Evolutionary conservation across 257 asterid species (phyloP), one percentile per base, ranked within the genome.

Genomic region (Jacaranda mimosifolia): DNA sequence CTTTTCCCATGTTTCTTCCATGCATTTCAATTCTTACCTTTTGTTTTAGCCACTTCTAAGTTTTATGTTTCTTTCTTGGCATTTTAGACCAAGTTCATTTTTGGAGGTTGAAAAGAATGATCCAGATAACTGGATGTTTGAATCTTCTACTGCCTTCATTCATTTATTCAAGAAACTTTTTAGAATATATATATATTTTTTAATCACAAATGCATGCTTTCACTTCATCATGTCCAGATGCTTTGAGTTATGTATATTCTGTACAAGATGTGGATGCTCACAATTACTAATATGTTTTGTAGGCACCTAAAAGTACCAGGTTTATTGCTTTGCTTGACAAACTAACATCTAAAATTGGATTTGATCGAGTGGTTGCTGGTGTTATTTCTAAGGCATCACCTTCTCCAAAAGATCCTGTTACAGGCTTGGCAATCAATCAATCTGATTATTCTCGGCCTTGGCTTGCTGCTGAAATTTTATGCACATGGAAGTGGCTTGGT

Each of bases 381-480:
- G 78, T 76, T 82, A 77, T 75, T 74, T 75, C 73, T 11, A 59
- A 75, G 63, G 77, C 79, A 79, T 79, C 87, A 68, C 72, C 90
- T 75, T 82, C 87, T 77, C 76, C 86, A 64, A 82, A 77, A 74
- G 86, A 80, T 82, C 80, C 86, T 75, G 72, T 42, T 78, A 43
- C 32, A 49, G 82, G 80, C 80, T 85, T 64, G 55, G 66, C 77
- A 69, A 79, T 80, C 59, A 43, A 84, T 77, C 83, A 77, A 58
- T 78, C 81, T 79, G 87, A 74, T 38, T 79, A 83, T 86, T 78
- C 96, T 74, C 96, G 99, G 56, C 91, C 98, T 69, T 96, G 99
- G 99, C 97, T 96, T 83, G 99, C 97, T 68, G 98, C 91, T 76
- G 99, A 96, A 85, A 86, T 96, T 60, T 88, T 96, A 72, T 96